Evolutionary conservation across 164 flowering plant genomes (phyloP).

Genomic region (Hamamelis virginiana): DNA sequence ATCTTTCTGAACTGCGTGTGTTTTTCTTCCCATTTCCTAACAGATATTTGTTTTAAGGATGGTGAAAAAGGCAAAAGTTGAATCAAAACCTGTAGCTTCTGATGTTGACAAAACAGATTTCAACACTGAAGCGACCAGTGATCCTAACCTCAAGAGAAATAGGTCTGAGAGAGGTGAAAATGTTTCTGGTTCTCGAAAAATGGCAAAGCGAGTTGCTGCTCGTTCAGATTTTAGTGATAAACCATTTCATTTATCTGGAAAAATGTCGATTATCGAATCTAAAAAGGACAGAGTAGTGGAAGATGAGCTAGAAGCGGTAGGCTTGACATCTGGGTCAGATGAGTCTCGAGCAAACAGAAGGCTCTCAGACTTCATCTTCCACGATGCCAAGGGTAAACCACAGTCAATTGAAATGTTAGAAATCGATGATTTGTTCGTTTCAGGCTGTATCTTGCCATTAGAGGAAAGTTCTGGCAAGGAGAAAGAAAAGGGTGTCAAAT

Average conservation of each 20-base stretch:
- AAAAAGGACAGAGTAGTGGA: slow-evolving; percentile 46
- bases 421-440: slow-evolving; percentile 58
- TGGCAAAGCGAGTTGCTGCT: slow-evolving; percentile 81
- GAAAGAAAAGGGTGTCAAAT: slow-evolving; percentile 57
- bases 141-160: neutral
- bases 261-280: slow-evolving; percentile 37
- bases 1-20: neutral
- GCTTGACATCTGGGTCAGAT: slow-evolving; percentile 47
- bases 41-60: neutral
- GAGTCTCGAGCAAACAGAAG: slow-evolving; percentile 61
- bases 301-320: slow-evolving; percentile 62
- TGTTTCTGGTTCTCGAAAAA: slow-evolving; percentile 31
- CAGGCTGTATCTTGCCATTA: slow-evolving; percentile 64
- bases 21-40: neutral
- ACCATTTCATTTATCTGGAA: slow-evolving; percentile 38
- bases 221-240: slow-evolving; percentile 68
- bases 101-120: neutral
- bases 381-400: slow-evolving; percentile 51
- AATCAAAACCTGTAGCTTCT: neutral
- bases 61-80: neutral
- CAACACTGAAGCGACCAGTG: neutral
- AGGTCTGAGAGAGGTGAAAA: neutral
- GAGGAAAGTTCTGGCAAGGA: slow-evolving; percentile 48
- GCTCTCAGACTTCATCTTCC: slow-evolving; percentile 67
- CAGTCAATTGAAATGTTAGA: slow-evolving; percentile 77